A percentile compares a stretch with the other conserved stretches of the same genome.
Evolutionary conservation across 441 rosid genomes (phyloP).

Genomic region (Corymbia citriodora): DNA sequence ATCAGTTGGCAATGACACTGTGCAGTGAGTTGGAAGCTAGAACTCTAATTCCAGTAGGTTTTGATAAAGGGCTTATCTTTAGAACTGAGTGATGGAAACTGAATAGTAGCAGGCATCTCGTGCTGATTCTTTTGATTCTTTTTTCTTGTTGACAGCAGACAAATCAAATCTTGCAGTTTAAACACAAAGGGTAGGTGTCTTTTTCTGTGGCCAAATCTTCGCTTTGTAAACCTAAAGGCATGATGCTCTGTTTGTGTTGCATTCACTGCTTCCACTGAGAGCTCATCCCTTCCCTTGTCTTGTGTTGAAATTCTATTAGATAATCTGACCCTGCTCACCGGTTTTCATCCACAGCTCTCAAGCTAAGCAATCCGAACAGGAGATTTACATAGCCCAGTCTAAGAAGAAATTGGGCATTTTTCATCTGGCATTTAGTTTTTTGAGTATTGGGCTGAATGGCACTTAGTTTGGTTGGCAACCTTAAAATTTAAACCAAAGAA

Average conservation of each 20-base stretch:
- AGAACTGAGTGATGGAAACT: background rate
- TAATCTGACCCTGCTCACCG: background rate
- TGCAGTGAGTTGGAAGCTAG: conserved; percentile 31
- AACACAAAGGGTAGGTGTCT: background rate
- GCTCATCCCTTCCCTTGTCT: background rate
- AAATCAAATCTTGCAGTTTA: background rate
- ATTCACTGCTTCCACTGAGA: background rate
- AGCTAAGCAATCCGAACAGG: background rate
- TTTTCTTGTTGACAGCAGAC: background rate
- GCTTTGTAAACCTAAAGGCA: background rate
- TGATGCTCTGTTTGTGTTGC: background rate
- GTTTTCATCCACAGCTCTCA: background rate
- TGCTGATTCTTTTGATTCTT: background rate
- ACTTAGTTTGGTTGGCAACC: background rate
- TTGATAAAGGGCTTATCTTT: background rate
- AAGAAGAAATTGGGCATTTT: background rate
- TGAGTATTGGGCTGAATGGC: background rate
- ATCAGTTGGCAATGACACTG: conserved; percentile 35
- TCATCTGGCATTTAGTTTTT: background rate
- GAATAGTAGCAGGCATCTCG: background rate
- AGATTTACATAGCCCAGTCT: no score
- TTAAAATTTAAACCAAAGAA: background rate
- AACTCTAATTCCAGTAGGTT: conserved; percentile 20
- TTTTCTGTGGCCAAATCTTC: background rate
- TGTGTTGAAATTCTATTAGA: background rate